Evolutionary conservation across 1,284 basidiomycete species (phyloP), one percentile per base, ranked within the genome.

Genomic region (Peniophora sp.): DNA sequence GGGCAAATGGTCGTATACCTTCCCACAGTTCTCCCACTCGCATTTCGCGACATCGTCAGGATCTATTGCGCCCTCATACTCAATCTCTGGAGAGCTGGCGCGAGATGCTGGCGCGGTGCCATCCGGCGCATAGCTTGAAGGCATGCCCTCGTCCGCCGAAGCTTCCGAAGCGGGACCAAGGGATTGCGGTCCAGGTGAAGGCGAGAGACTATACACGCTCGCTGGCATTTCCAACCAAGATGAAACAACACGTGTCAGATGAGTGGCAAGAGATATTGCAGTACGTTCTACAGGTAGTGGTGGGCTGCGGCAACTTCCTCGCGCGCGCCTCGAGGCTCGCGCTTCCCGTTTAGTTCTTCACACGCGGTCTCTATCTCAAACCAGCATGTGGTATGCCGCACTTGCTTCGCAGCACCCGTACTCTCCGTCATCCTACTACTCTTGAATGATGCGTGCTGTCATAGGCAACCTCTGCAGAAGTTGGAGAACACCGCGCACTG

Each of bases 11-110:
- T 75, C 79, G 61, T 85, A 92, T 3, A 82, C 74, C 54, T 73
- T 64, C 2, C 85, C 83, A 62, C 89, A 92, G 56, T 83, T 83
- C 50, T 85, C 84, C 88, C 88, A 92, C 50, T 78, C 76, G 64
- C 88, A 92, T 35, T 76, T 81, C 48, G 78, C 79, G 24, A 72
- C 76, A 57, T 83, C 83, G 20, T 36, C 47, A 10, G 23, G 39
- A 24, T 52, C 46, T 5, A 32, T 32, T 6, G 27, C 27, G 20
- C 18, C 45, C 24, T 47, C 43, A 10, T 42, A 52, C 12, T 54
- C 50, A 3, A 51, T 56, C 12, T 57, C 57, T 2, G 67, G 64
- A 17, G 64, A 65, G 20, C 59, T 61, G 5, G 60, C 60, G 18
- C 64, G 53, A 1, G 65, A 66, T 60, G 22, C 44, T 49, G 24